A percentile compares a stretch with the other conserved stretches of the same genome.
Evolutionary conservation across 495 filamentous ascomycete genomes (phyloP).

Genomic region (Aspergillus bertholletiae): DNA sequence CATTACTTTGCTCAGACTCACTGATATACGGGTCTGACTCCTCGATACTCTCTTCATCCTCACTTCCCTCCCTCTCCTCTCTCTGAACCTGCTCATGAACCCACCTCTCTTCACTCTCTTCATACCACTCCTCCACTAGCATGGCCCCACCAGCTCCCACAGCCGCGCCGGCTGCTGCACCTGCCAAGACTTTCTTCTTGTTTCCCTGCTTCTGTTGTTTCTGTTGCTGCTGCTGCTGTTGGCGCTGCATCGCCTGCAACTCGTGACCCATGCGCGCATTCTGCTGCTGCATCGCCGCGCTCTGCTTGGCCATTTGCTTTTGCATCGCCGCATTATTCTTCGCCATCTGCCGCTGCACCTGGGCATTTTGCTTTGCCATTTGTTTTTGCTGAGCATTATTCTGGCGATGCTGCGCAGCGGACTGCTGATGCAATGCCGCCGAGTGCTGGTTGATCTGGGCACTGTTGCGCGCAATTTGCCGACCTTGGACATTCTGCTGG

Average conservation of each 20-base stretch:
- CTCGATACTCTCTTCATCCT: neutral
- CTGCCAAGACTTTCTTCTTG: neutral
- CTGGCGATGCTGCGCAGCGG: slow-evolving; percentile 1
- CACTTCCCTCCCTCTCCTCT: neutral
- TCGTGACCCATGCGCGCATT: neutral
- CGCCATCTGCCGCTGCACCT: slow-evolving; percentile 1
- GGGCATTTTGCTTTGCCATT: neutral
- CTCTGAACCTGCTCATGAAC: neutral
- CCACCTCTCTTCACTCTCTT: neutral
- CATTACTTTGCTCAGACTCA: neutral
- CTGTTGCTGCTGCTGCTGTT: neutral
- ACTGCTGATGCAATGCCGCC: neutral
- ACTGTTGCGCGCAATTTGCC: neutral
- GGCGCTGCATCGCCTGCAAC: neutral
- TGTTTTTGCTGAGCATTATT: neutral
- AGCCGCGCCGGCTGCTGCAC: neutral
- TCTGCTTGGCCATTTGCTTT: neutral
- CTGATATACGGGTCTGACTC: neutral
- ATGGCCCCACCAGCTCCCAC: neutral
- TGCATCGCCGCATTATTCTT: neutral
- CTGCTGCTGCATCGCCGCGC: slow-evolving; percentile 1
- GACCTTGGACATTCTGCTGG: neutral
- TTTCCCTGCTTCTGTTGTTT: neutral
- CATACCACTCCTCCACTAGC: neutral
- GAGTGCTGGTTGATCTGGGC: neutral